Conservation (phyloP, 768 basidiomycete species). For the Pisolithus orientalis region DNA sequence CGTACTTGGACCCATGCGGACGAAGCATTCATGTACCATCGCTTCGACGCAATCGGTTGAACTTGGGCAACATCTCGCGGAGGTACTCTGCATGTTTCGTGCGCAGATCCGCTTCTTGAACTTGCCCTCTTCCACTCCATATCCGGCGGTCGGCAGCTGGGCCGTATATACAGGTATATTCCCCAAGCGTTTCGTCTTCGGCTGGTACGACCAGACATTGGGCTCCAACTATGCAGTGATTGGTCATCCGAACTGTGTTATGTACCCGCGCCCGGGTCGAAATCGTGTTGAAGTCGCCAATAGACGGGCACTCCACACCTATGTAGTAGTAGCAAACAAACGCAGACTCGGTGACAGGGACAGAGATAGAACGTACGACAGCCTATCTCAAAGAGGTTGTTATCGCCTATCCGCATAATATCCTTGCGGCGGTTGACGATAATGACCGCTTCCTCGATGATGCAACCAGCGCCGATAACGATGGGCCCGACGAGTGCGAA, state of each 20-base stretch:
- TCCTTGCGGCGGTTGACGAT: slow-evolving; percentile 88
- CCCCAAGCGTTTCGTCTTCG: slow-evolving; percentile 71
- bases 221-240: slow-evolving; percentile 79
- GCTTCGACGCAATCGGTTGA: slow-evolving; percentile 65
- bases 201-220: slow-evolving; percentile 74
- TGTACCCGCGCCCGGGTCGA: slow-evolving; percentile 80
- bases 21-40: slow-evolving; percentile 39
- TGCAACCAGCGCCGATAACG: slow-evolving; percentile 79
- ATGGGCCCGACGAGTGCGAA: slow-evolving; percentile 90
- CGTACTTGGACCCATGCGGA: no score
- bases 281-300: slow-evolving; percentile 84
- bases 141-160: slow-evolving; percentile 62
- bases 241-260: slow-evolving; percentile 71
- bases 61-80: slow-evolving; percentile 86
- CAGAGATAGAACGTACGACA: slow-evolving; percentile 56
- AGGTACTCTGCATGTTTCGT: slow-evolving; percentile 90
- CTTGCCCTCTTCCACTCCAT: slow-evolving; percentile 83
- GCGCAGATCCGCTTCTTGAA: slow-evolving; percentile 78
- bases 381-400: slow-evolving; percentile 91
- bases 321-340: background rate
- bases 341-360: background rate
- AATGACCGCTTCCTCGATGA: slow-evolving; percentile 87
- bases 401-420: slow-evolving; percentile 88
- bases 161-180: slow-evolving; percentile 84
- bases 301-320: slow-evolving; percentile 83